Conservation (phyloP, 176 grass and related monocot species). For the Thalia dealbata region DNA sequence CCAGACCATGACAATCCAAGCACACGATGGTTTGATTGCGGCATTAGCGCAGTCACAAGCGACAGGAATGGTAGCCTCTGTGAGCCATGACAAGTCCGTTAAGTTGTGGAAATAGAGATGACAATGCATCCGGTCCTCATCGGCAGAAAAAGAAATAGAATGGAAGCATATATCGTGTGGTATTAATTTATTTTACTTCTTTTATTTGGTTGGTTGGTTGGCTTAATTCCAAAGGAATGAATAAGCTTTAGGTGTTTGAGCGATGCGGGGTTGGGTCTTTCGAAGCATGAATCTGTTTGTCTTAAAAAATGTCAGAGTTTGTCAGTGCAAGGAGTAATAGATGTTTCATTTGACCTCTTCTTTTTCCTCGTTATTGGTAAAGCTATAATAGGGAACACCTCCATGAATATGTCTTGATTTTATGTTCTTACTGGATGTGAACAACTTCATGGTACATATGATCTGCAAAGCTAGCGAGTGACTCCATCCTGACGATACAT, state of each 20-base stretch:
- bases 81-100: slow-evolving; percentile 85
- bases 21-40: slow-evolving; percentile 71
- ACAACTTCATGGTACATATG: neutral
- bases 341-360: neutral
- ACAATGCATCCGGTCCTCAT: neutral
- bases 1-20: slow-evolving; percentile 66
- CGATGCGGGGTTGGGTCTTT: neutral
- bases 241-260: neutral
- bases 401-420: no score
- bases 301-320: neutral
- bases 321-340: neutral
- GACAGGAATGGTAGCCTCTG: slow-evolving; percentile 84
- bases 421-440: neutral
- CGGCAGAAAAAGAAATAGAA: neutral
- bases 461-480: neutral
- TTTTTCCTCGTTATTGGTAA: neutral
- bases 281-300: neutral
- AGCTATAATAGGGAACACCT: no score
- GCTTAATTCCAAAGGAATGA: neutral
- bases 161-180: neutral
- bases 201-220: neutral
- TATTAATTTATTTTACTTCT: neutral
- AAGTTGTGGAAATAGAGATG: slow-evolving; percentile 81
- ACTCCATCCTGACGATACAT: neutral
- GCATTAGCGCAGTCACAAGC: slow-evolving; percentile 58